Evolutionary conservation across 208 protist species (phyloP), one percentile per base, ranked within the genome.

Genomic region (Leishmania amazonensis): DNA sequence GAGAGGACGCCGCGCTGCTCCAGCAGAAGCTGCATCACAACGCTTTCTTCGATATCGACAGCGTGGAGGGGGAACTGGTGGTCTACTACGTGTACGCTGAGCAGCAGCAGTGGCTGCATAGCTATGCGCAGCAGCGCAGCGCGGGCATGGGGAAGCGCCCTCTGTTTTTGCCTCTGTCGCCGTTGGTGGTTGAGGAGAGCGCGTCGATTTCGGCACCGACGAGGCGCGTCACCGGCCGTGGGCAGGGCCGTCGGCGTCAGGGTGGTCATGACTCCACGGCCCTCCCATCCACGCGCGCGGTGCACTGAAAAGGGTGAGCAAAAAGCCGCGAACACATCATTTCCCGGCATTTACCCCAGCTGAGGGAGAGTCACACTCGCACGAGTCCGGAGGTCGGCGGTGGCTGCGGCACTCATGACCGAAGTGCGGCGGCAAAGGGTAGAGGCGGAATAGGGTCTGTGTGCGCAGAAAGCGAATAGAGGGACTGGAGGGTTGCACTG

Each of bases 21-120:
- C 74, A 87, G 6, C 6, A 40, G 7, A 90, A 88, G 70, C 78
- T 96, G 8, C 81, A 96, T 70, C 80, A 80, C 47, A 94, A 93
- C 78, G 91, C 91, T 31, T 96, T 92, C 78, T 93, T 95, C 68
- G 91, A 96, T 73, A 79, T 87, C 38, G 70, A 90, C 57, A 73
- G 75, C 24, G 76, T 19, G 40, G 88, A 75, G n/a, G 78, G 81
- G 35, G 73, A 81, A 72, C 38, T 88, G 64, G 67, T 87, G 13
- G 89, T 83, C 19, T 84, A 94, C 80, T 96, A 96, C 78, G 92
- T 94, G 4, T 94, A 93, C 85, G 13, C 68, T 9, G 76, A 83
- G 67, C 90, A 94, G 84, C 89, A 88, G 72, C 45, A n/a, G 58
- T 96, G 92, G 91, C 79, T 96, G 67, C n/a, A 77, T 5, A 84